Evolutionary conservation across 2,329 filamentous ascomycete species (phyloP), one percentile per base, ranked within the genome.

Genomic region (Neobulgaria alba): DNA sequence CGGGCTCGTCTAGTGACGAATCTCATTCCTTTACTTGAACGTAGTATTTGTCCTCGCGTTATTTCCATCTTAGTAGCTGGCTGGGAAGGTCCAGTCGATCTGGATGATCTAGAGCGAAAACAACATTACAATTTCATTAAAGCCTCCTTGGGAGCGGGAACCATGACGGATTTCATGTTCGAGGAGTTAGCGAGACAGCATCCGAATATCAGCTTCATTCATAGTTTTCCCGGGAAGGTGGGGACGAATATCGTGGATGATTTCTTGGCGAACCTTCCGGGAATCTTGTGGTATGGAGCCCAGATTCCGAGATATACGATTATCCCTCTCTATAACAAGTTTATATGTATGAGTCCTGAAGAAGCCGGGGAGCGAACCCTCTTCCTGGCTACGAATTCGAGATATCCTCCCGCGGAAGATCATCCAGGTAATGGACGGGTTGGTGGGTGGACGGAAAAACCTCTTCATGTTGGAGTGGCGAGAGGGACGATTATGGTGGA

Each of bases 1-100:
- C 74, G 76, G 14, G 64, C 70, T 36, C 71, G 72, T 32, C 71
- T 79, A 51, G 62, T 70, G 5, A 41, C 65, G 34, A 74, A 77
- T 38, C 66, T 82, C 0, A 66, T 80, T 5, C 75, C 76, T 0
- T 61, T 69, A 0, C 61, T 81, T 1, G 61, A 63, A n/a, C 54
- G 68, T 72, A 1, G 45, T 60, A 0, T 46, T 54, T 3, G 61
- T 73, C 10, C 65, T 0, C 69, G 74, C 9, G 72, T 77, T 9
- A 65, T 78, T 17, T 68, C 61, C 10, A 67, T 77, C 14, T 57
- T 72, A 1, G 67, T 65, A 0, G 73, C 62, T 3, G 67, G 68
- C 12, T 63, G 64, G 10, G 75, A 78, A 60, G 71, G 70, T 3
- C 45, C 61, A 2, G 56, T 77, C 14, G 57, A 63, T 43, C 46